A percentile compares a stretch with the other conserved stretches of the same genome.
These are phyloP conservation scores for Fusarium secorum DNA, from an alignment of 2,329 filamentous ascomycete genomes.

Conservation along the genomic window DNA sequence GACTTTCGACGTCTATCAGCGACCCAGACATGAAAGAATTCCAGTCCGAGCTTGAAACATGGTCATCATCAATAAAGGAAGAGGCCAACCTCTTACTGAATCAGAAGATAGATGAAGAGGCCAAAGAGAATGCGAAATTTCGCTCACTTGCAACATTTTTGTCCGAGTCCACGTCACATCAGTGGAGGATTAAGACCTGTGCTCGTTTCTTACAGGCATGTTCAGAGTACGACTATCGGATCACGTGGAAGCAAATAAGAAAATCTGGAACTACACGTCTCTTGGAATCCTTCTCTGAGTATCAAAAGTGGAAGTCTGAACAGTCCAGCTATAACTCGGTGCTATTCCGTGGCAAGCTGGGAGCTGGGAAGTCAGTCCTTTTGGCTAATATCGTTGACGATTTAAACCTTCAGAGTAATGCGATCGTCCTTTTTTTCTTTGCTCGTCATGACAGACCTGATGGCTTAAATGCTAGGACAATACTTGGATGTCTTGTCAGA, in stretches of 20 bases:
- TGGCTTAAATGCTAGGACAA: conserved; percentile 40
- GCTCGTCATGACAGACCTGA: conserved; percentile 43
- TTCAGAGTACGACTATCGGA: conserved; percentile 52
- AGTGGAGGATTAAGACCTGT: conserved; percentile 9
- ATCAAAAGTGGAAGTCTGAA: conserved; percentile 27
- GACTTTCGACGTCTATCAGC: conserved; percentile 43
- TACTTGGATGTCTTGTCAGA: conserved; percentile 46
- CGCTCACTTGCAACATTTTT: conserved; percentile 8
- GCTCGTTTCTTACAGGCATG: conserved; percentile 49
- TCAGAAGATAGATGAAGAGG: conserved; percentile 27
- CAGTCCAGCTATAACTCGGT: conserved; percentile 38
- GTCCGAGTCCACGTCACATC: not conserved
- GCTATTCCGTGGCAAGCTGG: conserved; percentile 50
- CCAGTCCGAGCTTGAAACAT: conserved; percentile 46
- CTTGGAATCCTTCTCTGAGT: not conserved
- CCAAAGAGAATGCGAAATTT: conserved; percentile 36
- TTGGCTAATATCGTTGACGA: conserved; percentile 55
- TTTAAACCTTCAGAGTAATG: conserved; percentile 34
- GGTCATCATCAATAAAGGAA: conserved; percentile 49
- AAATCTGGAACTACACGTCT: conserved; percentile 49
- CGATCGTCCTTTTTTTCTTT: conserved; percentile 44
- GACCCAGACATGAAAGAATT: conserved; percentile 46
- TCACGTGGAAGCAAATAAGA: conserved; percentile 51
- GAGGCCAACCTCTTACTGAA: conserved; percentile 38
- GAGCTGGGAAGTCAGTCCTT: conserved; percentile 55